A percentile compares a stretch with the other conserved stretches of the same genome.
These are phyloP conservation scores for Metschnikowia lochheadii DNA, from an alignment of 805 yeast genomes.

Conservation along the genomic window DNA sequence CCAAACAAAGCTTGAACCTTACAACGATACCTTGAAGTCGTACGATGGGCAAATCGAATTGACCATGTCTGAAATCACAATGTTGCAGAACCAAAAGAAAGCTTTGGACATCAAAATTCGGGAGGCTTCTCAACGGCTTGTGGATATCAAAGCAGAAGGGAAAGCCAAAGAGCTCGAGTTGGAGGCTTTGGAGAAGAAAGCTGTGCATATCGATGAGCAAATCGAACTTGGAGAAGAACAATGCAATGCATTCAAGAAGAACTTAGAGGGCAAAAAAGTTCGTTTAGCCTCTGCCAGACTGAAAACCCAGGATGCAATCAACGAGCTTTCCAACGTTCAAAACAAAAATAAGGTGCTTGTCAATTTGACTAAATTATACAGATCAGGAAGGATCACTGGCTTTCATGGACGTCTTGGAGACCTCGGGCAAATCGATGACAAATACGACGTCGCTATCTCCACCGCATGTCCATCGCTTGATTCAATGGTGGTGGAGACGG, in stretches of 20 bases:
- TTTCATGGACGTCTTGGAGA: constrained; percentile 91
- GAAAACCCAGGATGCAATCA: constrained; percentile 61
- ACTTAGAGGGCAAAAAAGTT: constrained; percentile 51
- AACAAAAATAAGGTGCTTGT: constrained; percentile 71
- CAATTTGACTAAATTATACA: constrained; percentile 63
- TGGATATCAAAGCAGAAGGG: constrained; percentile 45
- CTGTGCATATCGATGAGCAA: constrained; percentile 48
- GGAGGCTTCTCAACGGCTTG: constrained; percentile 41
- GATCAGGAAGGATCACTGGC: constrained; percentile 79
- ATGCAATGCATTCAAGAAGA: constrained; percentile 43
- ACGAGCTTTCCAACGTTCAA: constrained; percentile 51
- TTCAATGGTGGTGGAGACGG: constrained; percentile 86
- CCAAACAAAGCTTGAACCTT: constrained; percentile 74
- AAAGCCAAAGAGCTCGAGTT: constrained; percentile 47
- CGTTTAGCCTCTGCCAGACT: constrained; percentile 55
- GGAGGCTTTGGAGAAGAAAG: constrained; percentile 44
- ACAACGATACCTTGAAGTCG: constrained; percentile 64
- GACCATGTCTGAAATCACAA: constrained; percentile 60
- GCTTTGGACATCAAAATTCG: constrained; percentile 44
- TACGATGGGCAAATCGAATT: constrained; percentile 62
- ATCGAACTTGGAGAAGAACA: constrained; percentile 56
- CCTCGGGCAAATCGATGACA: constrained; percentile 83
- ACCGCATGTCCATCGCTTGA: constrained; percentile 91
- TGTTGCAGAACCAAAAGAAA: constrained; percentile 46
- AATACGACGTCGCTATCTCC: constrained; percentile 88